Evolutionary conservation across 192 early-diverging fungal genomes (phyloP).

Genomic region (Umbelopsis ramanniana): DNA sequence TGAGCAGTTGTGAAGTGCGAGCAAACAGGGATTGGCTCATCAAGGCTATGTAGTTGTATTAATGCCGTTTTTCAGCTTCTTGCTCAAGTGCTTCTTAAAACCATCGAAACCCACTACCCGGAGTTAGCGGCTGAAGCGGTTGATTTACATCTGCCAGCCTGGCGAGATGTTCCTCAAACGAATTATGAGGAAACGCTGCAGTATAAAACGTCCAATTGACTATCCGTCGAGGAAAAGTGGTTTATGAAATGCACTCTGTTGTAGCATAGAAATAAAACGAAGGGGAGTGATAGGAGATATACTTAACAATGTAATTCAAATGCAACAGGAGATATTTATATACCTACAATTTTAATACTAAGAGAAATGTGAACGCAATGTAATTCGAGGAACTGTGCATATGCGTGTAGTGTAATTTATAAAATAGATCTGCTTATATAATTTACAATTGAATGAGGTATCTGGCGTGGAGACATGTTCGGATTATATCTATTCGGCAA

Average conservation of each 20-base stretch:
- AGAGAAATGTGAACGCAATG: no score
- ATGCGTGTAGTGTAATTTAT: no score
- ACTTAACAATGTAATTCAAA: no score
- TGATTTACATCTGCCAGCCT: background rate
- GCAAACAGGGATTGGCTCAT: background rate
- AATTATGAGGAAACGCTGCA: background rate
- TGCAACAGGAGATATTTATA: no score
- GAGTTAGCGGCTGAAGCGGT: background rate
- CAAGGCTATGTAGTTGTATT: background rate
- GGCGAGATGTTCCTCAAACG: background rate
- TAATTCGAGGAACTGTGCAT: no score
- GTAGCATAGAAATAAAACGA: no score
- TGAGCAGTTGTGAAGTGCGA: slow-evolving; percentile 3
- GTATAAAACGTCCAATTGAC: background rate
- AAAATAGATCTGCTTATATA: no score
- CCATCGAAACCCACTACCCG: background rate
- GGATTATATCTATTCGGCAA: background rate
- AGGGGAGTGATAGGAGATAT: no score
- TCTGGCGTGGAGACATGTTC: no score
- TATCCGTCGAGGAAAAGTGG: background rate
- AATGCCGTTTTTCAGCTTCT: background rate
- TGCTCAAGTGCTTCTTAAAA: background rate
- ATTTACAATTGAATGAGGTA: no score
- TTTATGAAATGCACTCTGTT: no score
- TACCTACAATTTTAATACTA: no score